Percentiles rank a stretch among this genome's conserved stretches.
phyloP scores from a whole-genome alignment of 768 basidiomycete species.

The Boletus rubescentipes region DNA sequence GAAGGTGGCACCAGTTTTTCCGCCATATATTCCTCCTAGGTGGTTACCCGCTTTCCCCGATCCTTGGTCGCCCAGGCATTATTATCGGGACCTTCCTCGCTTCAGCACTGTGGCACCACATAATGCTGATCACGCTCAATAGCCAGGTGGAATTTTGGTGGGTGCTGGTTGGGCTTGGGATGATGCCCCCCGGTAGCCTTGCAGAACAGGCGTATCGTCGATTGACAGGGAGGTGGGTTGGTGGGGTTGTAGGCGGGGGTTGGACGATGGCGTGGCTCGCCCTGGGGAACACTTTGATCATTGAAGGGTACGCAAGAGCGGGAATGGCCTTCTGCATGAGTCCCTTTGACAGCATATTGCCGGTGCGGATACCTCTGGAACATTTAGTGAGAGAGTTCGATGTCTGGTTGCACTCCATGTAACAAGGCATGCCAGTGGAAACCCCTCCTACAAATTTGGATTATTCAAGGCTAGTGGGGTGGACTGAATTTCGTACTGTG shows the following conservation, averaged over 20 bases:
- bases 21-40: background rate
- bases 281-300: background rate
- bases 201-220: background rate
- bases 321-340: background rate
- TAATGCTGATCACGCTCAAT: background rate
- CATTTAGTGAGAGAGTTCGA: background rate
- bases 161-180: background rate
- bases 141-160: background rate
- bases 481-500: too few species aligned
- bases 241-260: background rate
- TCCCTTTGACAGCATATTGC: background rate
- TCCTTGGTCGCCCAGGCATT: background rate
- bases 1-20: background rate
- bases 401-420: background rate
- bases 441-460: too few species aligned
- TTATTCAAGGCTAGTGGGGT: too few species aligned
- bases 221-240: background rate
- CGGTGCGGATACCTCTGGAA: background rate
- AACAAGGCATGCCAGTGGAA: too few species aligned
- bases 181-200: background rate
- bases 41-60: background rate
- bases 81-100: background rate
- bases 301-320: background rate
- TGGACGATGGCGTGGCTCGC: background rate
- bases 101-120: background rate